A percentile compares a stretch with the other conserved stretches of the same genome.
Conservation (phyloP, 1,284 basidiomycete species). For the Trametes polyzona region DNA sequence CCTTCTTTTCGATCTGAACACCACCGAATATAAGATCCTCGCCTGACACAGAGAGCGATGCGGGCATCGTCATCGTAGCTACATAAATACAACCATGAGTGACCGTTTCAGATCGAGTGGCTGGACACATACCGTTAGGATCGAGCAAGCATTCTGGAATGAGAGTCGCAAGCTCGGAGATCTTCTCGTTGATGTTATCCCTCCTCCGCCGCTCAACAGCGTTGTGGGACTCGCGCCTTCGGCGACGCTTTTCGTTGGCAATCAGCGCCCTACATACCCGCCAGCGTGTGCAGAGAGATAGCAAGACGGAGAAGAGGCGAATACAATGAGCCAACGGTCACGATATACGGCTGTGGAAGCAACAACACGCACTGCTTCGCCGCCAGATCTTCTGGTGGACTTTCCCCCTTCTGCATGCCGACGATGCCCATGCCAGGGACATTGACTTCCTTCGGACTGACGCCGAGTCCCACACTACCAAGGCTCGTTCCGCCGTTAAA, state of each 20-base stretch:
- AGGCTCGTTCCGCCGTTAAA: slow-evolving; percentile 30
- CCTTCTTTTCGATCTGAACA: slow-evolving; percentile 30
- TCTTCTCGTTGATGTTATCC: slow-evolving; percentile 95
- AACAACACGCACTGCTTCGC: slow-evolving; percentile 46
- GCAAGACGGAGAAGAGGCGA: not conserved
- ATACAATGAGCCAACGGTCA: slow-evolving; percentile 14
- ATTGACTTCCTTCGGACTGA: slow-evolving; percentile 40
- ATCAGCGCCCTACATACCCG: slow-evolving; percentile 42
- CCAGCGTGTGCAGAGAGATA: slow-evolving; percentile 1
- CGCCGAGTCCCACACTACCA: slow-evolving; percentile 29
- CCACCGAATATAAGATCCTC: slow-evolving; percentile 38
- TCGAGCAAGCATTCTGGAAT: slow-evolving; percentile 86
- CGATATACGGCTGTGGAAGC: not conserved
- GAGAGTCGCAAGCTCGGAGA: slow-evolving; percentile 84
- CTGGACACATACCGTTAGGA: slow-evolving; percentile 45
- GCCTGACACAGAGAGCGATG: slow-evolving; percentile 33
- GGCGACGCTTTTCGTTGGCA: slow-evolving; percentile 76
- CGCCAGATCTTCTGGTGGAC: slow-evolving; percentile 40
- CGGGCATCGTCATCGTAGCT: slow-evolving; percentile 37
- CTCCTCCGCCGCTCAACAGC: slow-evolving; percentile 86
- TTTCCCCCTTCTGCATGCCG: slow-evolving; percentile 31
- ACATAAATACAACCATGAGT: not conserved
- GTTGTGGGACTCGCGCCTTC: slow-evolving; percentile 86
- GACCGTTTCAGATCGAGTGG: not conserved
- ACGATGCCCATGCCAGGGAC: slow-evolving; percentile 25